Conservation (phyloP, 2,329 filamentous ascomycete genomes). For the Pseudogymnoascus sp. region DNA sequence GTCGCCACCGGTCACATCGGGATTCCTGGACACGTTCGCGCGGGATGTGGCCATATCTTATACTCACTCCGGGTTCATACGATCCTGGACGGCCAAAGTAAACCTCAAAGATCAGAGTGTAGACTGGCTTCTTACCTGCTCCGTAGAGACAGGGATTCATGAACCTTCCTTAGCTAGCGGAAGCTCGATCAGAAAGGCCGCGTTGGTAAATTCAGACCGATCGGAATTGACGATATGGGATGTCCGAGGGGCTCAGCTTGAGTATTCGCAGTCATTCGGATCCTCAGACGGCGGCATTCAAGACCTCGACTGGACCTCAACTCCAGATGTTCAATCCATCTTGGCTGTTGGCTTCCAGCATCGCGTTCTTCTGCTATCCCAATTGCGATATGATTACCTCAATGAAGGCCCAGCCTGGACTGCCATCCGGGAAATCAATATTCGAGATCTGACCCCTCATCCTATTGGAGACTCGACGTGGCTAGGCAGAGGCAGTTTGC, state of each 20-base stretch:
- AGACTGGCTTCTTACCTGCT: conserved; percentile 78
- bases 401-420: conserved; percentile 88
- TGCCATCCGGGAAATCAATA: conserved; percentile 73
- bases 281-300: conserved; percentile 66
- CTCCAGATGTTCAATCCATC: conserved; percentile 81
- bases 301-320: conserved; percentile 91
- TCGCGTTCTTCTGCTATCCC: conserved; percentile 72
- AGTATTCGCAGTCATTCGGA: conserved; percentile 71
- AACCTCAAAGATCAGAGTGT: conserved; percentile 53
- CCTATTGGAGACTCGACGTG: conserved; percentile 91
- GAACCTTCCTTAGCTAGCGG: conserved; percentile 75
- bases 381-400: conserved; percentile 87
- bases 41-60: conserved; percentile 83
- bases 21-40: conserved; percentile 79
- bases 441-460: conserved; percentile 75
- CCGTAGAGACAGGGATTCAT: conserved; percentile 68
- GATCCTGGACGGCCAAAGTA: conserved; percentile 80
- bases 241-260: conserved; percentile 70
- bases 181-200: conserved; percentile 80
- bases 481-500: conserved; percentile 76
- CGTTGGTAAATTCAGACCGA: conserved; percentile 67
- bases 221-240: conserved; percentile 88
- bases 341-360: conserved; percentile 90
- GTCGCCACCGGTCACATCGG: conserved; percentile 61
- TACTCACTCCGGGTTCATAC: conserved; percentile 64